A percentile compares a stretch with the other conserved stretches of the same genome.
Conservation (phyloP, 129 eudicot genomes). For the Ambrosia trifida region DNA sequence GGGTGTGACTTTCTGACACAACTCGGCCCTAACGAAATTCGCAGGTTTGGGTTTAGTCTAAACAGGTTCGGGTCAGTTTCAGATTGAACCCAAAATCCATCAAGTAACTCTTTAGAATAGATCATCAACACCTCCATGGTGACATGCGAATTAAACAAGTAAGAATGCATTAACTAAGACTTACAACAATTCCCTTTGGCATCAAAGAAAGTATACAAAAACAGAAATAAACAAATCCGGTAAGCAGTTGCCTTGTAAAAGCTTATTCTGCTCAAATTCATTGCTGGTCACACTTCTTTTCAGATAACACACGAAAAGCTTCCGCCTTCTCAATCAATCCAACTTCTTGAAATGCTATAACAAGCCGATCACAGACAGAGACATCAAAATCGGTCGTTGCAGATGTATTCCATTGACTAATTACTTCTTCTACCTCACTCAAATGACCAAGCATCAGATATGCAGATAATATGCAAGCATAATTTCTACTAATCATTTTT, state of each 20-base stretch:
- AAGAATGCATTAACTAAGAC: neutral
- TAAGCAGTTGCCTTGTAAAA: slow-evolving; percentile 20
- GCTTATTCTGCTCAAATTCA: slow-evolving; percentile 16
- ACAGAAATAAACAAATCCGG: slow-evolving; percentile 2
- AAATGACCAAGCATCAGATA: slow-evolving; percentile 71
- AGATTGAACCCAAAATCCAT: no score
- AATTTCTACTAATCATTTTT: slow-evolving; percentile 80
- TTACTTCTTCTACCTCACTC: slow-evolving; percentile 64
- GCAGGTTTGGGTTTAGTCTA: no score
- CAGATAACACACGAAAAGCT: slow-evolving; percentile 37
- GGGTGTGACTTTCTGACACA: no score
- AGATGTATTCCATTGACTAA: slow-evolving; percentile 80
- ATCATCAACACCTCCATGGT: slow-evolving; percentile 17
- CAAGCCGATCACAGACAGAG: slow-evolving; percentile 50
- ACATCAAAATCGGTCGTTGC: slow-evolving; percentile 54
- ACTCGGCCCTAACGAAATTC: no score
- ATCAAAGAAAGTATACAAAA: slow-evolving; percentile 4
- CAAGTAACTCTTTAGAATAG: neutral
- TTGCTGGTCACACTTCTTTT: slow-evolving; percentile 40
- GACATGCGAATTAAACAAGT: slow-evolving; percentile 17
- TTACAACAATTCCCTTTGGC: neutral
- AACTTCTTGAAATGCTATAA: slow-evolving; percentile 57
- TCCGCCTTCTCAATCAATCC: slow-evolving; percentile 59
- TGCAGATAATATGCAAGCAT: slow-evolving; percentile 63
- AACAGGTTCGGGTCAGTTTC: no score